Evolutionary conservation across 768 basidiomycete genomes (phyloP).

Genomic region (Lactifluus pinguis): DNA sequence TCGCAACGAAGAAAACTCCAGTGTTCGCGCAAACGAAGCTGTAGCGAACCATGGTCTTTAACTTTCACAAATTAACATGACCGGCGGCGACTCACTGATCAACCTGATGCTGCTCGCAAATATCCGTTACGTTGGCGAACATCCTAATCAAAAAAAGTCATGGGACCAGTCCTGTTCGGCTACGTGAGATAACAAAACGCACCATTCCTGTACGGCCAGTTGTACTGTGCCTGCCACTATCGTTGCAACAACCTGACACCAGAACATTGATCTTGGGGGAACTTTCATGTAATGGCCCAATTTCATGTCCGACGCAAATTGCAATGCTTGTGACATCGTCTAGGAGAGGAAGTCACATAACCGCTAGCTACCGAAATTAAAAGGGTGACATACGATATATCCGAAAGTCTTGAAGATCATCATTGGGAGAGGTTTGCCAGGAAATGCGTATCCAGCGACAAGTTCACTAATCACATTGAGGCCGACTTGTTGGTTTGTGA

Average conservation of each 20-base stretch:
- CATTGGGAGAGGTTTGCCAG: constrained; percentile 64
- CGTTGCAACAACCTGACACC: constrained; percentile 48
- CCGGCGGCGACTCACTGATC: constrained; percentile 24
- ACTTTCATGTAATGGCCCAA: constrained; percentile 70
- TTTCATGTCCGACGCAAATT: constrained; percentile 71
- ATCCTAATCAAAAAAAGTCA: constrained; percentile 25
- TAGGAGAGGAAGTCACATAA: neutral
- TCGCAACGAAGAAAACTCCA: constrained; percentile 20
- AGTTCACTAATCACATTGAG: constrained; percentile 65
- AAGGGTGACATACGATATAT: constrained; percentile 8
- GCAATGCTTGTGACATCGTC: constrained; percentile 39
- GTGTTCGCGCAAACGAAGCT: constrained; percentile 17
- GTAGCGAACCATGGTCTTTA: neutral
- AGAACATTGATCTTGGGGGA: constrained; percentile 27
- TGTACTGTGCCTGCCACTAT: constrained; percentile 56
- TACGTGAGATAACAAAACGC: neutral
- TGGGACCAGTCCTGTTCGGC: neutral
- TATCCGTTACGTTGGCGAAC: constrained; percentile 56
- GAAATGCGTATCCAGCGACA: constrained; percentile 51
- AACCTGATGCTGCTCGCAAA: constrained; percentile 46
- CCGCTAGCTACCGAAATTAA: neutral
- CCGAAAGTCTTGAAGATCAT: constrained; percentile 61
- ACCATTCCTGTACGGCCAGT: constrained; percentile 51
- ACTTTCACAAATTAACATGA: neutral
- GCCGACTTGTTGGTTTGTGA: constrained; percentile 72